Evolutionary conservation across 1,284 basidiomycete species (phyloP), one percentile per base, ranked within the genome.

Genomic region (Heterobasidion parviporum): DNA sequence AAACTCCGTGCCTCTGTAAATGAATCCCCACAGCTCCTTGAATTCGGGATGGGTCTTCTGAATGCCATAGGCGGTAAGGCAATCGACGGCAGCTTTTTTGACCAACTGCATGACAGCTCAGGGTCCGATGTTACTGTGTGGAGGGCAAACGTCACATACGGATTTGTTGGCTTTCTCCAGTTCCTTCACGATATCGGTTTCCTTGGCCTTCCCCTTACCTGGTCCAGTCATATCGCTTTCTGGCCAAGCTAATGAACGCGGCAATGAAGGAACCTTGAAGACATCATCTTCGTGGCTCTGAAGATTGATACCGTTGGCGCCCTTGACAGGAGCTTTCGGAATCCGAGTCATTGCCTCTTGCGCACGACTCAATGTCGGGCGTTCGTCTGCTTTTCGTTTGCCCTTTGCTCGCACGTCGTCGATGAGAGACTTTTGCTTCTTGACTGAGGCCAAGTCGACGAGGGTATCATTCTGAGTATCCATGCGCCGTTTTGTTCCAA

Each of bases 11-110:
- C 71, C 71, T 6, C 64, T 64, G 49, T 72, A 72, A 8, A 65
- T 63, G 38, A 62, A 62, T 43, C 65, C 63, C 58, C 64, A 72
- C 1, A 70, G 41, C 10, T 70, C 68, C 53, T 66, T 65, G 66
- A 83, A 88, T 47, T 86, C 83, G 0, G 75, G 64, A 61, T 88
- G 79, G 1, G 74, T 68, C 63, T 82, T 85, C 10, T 73, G 65
- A 36, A 87, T 71, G 1, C 75, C 77, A 57, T 64, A 75, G 8
- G 65, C 63, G 1, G 66, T 62, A 1, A 82, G 69, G 50, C 67
- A 68, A 5, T 65, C 67, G 9, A 72, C 70, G 3, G 74, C 66
- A 20, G 69, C 62, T 54, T 70, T 71, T 66, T 81, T 81, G 41
- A 81, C 67, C 20, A 71, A 64, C 79, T 81, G 54, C 2, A 26